A percentile compares a stretch with the other conserved stretches of the same genome.
phyloP scores from a whole-genome alignment of 2,329 filamentous ascomycete species.

The Fusarium drepaniforme region DNA sequence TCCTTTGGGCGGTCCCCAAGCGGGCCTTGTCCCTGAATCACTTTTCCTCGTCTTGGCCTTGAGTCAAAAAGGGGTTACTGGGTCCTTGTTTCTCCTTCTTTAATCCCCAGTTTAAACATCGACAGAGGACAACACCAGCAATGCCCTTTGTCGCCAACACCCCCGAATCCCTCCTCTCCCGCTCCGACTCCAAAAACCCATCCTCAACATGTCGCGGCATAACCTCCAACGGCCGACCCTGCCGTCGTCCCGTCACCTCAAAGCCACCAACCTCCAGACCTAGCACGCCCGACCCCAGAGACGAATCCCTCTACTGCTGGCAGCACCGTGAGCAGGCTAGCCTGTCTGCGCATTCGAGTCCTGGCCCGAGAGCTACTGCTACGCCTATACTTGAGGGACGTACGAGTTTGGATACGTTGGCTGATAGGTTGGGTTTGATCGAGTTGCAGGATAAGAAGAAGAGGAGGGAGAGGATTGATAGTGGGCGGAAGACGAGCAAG shows the following conservation, averaged over 20 bases:
- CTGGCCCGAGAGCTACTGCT: slow-evolving; percentile 56
- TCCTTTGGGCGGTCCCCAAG: slow-evolving; percentile 14
- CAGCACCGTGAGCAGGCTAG: slow-evolving; percentile 91
- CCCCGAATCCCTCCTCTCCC: slow-evolving; percentile 82
- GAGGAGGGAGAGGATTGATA: slow-evolving; percentile 34
- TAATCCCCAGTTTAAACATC: background rate
- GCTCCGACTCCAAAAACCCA: slow-evolving; percentile 88
- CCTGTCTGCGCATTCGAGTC: slow-evolving; percentile 59
- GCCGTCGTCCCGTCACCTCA: slow-evolving; percentile 76
- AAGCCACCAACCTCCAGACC: slow-evolving; percentile 35
- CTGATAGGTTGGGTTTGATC: slow-evolving; percentile 82
- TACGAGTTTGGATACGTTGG: slow-evolving; percentile 88
- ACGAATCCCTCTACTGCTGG: slow-evolving; percentile 86
- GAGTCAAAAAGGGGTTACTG: background rate
- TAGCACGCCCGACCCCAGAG: slow-evolving; percentile 60
- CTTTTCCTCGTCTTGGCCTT: background rate
- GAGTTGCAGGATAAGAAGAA: slow-evolving; percentile 65
- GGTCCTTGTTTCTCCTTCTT: background rate
- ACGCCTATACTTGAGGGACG: slow-evolving; percentile 72
- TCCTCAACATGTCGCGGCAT: slow-evolving; percentile 89
- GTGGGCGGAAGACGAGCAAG: slow-evolving; percentile 32
- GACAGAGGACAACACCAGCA: background rate
- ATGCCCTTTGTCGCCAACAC: slow-evolving; percentile 67
- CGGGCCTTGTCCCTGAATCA: slow-evolving; percentile 32
- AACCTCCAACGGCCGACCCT: slow-evolving; percentile 84